Evolutionary conservation across 2,329 filamentous ascomycete genomes (phyloP), one percentile per base, ranked within the genome.

Genomic region (Mollisiaceae sp.): DNA sequence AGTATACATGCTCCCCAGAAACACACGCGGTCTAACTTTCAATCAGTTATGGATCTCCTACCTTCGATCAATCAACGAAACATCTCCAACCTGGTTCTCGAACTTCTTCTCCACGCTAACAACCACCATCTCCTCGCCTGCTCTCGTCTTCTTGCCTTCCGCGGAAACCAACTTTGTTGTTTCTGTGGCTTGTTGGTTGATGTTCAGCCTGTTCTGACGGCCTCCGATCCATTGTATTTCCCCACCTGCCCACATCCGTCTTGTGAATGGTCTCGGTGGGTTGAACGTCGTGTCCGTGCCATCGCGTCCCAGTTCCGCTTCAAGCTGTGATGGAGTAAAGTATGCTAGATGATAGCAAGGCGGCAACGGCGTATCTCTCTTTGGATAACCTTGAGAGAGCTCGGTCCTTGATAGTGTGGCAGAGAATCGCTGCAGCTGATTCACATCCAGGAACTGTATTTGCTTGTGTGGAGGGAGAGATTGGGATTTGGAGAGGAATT

Each of bases 211-310:
- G 69, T 82, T 80, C 0, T 52, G 57, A n/a, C 57, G 38, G 18
- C 59, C 63, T 32, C 74, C 69, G 32, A 71, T 67, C 85, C 86
- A 89, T 15, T 75, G 73, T 76, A 90, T 85, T 63, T 80, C 79
- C 0, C 88, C 88, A 1, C 87, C 88, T 0, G 88, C 88, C 88
- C 88, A 90, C 88, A 90, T 90, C 14, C 88, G 80, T 36, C 87
- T 77, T 1, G 86, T 88, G 64, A 89, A 90, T 0, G 87, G 87
- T 2, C 77, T 67, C 0, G 85, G 81, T 0, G 87, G 83, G 69
- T 89, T 90, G 73, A 86, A 89, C 0, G 83, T 83, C 0, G 73
- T 77, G 75, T 90, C 88, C 0, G 85, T 88, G 15, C 88, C 88
- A 73, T 91, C 88, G 0, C 74, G 67, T 0, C 86, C 87, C 0